A percentile compares a stretch with the other conserved stretches of the same genome.
phyloP scores from a whole-genome alignment of 805 yeast species.

The Saccharomycopsis olivae region DNA sequence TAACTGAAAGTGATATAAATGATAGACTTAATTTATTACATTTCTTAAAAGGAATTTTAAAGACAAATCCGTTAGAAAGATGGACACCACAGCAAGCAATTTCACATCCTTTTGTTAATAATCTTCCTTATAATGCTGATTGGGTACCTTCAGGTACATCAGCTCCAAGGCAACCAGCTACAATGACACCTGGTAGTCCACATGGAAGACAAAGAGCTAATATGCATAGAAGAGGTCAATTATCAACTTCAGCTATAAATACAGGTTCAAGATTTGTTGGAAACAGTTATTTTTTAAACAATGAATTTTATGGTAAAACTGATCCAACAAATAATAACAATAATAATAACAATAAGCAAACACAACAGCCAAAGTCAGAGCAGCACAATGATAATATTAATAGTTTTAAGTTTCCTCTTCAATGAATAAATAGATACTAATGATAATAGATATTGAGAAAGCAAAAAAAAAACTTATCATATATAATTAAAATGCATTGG shows the following conservation, averaged over 20 bases:
- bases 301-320: neutral
- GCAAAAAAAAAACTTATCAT: neutral
- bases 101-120: conserved; percentile 81
- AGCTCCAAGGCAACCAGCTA: neutral
- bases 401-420: conserved; percentile 11
- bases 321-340: neutral
- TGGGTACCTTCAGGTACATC: conserved; percentile 41
- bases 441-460: neutral
- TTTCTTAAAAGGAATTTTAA: conserved; percentile 67
- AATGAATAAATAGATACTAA: neutral
- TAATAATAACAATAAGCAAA: too few relatives aligned
- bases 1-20: conserved; percentile 58
- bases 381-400: conserved; percentile 5
- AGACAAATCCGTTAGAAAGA: conserved; percentile 84
- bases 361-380: neutral
- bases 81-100: conserved; percentile 96
- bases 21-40: conserved; percentile 67
- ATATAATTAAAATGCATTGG: neutral
- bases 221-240: conserved; percentile 15
- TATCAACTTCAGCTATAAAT: conserved; percentile 14
- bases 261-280: neutral
- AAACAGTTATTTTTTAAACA: neutral
- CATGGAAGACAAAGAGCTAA: neutral
- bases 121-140: conserved; percentile 39
- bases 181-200: neutral